Percentiles rank a stretch among this genome's conserved stretches.
Evolutionary conservation across 2,329 filamentous ascomycete species (phyloP).

Genomic region (Hypoxylon rubiginosum): DNA sequence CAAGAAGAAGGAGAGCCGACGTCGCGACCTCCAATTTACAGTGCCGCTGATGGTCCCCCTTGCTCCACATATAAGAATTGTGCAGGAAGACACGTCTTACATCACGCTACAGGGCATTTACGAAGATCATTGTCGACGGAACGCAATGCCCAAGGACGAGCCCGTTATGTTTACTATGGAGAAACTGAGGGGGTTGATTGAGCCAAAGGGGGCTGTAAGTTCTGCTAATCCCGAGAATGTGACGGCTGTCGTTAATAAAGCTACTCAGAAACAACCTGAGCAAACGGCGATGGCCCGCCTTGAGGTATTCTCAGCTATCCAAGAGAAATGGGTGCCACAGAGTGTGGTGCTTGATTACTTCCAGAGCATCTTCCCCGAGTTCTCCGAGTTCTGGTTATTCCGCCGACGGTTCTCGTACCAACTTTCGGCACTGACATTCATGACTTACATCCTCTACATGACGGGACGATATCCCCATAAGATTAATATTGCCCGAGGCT

Average conservation of each 20-base stretch:
- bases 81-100: constrained; percentile 95
- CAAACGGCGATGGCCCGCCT: constrained; percentile 80
- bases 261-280: constrained; percentile 73
- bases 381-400: constrained; percentile 98
- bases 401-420: constrained; percentile 97
- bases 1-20: constrained; percentile 94
- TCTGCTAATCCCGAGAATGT: neutral
- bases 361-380: constrained; percentile 87
- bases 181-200: constrained; percentile 83
- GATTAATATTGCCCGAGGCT: constrained; percentile 87
- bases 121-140: constrained; percentile 93
- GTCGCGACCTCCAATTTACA: constrained; percentile 95
- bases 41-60: constrained; percentile 95
- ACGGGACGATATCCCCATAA: constrained; percentile 96
- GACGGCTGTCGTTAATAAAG: constrained; percentile 34
- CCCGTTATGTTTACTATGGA: constrained; percentile 96
- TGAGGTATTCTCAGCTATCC: constrained; percentile 95
- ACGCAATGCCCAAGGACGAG: constrained; percentile 92
- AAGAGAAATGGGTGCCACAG: constrained; percentile 91
- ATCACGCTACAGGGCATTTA: constrained; percentile 95
- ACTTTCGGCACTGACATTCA: constrained; percentile 93
- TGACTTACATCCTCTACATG: constrained; percentile 99
- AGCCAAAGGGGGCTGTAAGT: constrained; percentile 73
- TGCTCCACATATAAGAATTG: constrained; percentile 92
- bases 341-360: constrained; percentile 90